phyloP scores from a whole-genome alignment of 768 basidiomycete genomes.

The Psilocybe cyanescens region DNA sequence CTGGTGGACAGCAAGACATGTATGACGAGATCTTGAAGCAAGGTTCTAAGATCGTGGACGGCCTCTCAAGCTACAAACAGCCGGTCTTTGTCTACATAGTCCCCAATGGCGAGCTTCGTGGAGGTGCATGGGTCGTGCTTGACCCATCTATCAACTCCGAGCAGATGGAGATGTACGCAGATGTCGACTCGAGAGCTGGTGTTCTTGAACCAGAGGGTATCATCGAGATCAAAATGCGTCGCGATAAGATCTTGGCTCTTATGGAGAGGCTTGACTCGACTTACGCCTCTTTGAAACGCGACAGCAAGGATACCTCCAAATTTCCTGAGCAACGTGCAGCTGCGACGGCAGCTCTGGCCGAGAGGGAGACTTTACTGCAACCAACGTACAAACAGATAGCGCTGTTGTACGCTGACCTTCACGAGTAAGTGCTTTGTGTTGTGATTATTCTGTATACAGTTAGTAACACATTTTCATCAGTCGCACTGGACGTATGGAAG shows the following conservation, averaged over 20 bases:
- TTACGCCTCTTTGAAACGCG: conserved; percentile 81
- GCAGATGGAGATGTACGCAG: conserved; percentile 99
- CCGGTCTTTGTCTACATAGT: conserved; percentile 99
- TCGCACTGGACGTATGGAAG: conserved; percentile 95
- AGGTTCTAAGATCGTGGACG: conserved; percentile 98
- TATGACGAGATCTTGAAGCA: conserved; percentile 97
- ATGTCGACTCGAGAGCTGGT: conserved; percentile 94
- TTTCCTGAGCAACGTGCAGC: conserved; percentile 74
- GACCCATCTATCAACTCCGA: conserved; percentile 97
- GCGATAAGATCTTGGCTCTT: conserved; percentile 85
- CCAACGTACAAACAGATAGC: conserved; percentile 96
- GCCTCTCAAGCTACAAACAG: conserved; percentile 94
- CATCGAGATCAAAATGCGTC: conserved; percentile 96
- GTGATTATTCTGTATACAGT: conserved; percentile 4
- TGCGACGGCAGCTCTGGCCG: conserved; percentile 68
- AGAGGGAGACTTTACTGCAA: conserved; percentile 78
- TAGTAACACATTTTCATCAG: conserved; percentile 41
- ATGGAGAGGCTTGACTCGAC: conserved; percentile 94
- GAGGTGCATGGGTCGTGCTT: conserved; percentile 99
- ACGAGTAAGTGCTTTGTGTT: conserved; percentile 67
- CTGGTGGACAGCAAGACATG: conserved; percentile 99
- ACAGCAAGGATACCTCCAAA: conserved; percentile 75
- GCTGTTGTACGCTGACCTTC: conserved; percentile 92
- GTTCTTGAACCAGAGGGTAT: conserved; percentile 97
- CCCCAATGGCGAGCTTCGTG: conserved; percentile 97